phyloP scores from a whole-genome alignment of 352 stramenopile genomes.

The Phytophthora meadii region DNA sequence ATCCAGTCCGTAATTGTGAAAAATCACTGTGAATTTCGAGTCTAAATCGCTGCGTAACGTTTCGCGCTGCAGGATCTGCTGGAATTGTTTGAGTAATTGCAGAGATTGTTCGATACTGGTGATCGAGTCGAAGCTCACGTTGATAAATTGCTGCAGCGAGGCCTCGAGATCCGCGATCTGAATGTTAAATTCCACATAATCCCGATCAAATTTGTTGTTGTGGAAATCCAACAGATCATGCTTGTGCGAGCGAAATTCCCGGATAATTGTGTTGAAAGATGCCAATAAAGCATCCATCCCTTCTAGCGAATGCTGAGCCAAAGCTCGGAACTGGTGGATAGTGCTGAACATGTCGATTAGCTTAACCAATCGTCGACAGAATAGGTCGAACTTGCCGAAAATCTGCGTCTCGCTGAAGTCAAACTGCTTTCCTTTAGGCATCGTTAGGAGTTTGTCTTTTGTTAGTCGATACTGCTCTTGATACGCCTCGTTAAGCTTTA shows the following conservation, averaged over 20 bases:
- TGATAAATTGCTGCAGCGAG: constrained; percentile 91
- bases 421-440: constrained; percentile 92
- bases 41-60: constrained; percentile 84
- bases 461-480: constrained; percentile 91
- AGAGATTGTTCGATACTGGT: constrained; percentile 91
- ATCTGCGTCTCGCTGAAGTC: constrained; percentile 92
- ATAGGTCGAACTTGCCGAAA: constrained; percentile 93
- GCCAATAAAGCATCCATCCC: constrained; percentile 85
- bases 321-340: constrained; percentile 91
- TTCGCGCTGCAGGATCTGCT: constrained; percentile 89
- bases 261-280: constrained; percentile 87
- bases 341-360: constrained; percentile 94
- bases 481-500: constrained; percentile 92
- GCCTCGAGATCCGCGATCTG: constrained; percentile 90
- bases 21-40: constrained; percentile 92
- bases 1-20: constrained; percentile 92
- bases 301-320: constrained; percentile 92
- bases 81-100: constrained; percentile 87
- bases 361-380: constrained; percentile 89
- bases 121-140: constrained; percentile 90
- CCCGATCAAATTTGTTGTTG: constrained; percentile 93
- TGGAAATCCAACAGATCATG: constrained; percentile 90
- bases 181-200: constrained; percentile 96
- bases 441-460: constrained; percentile 89
- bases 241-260: constrained; percentile 78